Evolutionary conservation across 495 filamentous ascomycete genomes (phyloP), one percentile per base, ranked within the genome.

Genomic region (Glonium stellatum): DNA sequence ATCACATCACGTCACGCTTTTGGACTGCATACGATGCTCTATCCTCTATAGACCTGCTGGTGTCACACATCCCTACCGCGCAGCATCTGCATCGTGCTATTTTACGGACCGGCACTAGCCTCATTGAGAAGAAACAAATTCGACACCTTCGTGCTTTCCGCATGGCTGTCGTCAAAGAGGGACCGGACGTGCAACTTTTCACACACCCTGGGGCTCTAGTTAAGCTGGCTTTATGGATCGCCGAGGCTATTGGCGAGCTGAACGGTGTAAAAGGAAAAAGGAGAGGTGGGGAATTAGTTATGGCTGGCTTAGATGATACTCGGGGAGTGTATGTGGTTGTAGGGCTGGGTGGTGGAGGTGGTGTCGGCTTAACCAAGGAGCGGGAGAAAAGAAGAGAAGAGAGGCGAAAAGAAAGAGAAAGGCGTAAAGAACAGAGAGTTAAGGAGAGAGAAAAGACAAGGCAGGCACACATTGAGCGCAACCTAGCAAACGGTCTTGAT

Each of bases 1-100:
- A 87, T 65, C 88, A 81, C 81, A 79, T 88, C n/a, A 72, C 68
- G 19, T 73, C 74, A 15, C 82, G 93, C 55, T 98, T 97, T 70
- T 97, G 89, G 88, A 84, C 86, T 53, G 92, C 92, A 23, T 97
- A 95, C 69, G 92, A 98, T 76, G 89, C 92, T 0, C 80, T 97
- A 11, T 81, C 52, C 10, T 52, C 57, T 19, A 86, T 95, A 60
- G 87, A 90, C 63, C 79, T 85, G n/a, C 79, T 92, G 13, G 86
- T 87, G 66, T 75, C 79, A 0, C 85, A 87, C 41, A 81, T 98
- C 31, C 87, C 89, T 10, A 87, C 85, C 1, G 93, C 93, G 10
- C 88, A 96, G 70, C 82, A 87, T 68, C 86, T 98, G 12, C 88
- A 95, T 71, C 85, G 88, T 19, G 92, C 93, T 44, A 98, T 97